These are phyloP conservation scores for Tylopilus subfusipes DNA, from an alignment of 768 basidiomycete genomes.

Conservation along the genomic window DNA sequence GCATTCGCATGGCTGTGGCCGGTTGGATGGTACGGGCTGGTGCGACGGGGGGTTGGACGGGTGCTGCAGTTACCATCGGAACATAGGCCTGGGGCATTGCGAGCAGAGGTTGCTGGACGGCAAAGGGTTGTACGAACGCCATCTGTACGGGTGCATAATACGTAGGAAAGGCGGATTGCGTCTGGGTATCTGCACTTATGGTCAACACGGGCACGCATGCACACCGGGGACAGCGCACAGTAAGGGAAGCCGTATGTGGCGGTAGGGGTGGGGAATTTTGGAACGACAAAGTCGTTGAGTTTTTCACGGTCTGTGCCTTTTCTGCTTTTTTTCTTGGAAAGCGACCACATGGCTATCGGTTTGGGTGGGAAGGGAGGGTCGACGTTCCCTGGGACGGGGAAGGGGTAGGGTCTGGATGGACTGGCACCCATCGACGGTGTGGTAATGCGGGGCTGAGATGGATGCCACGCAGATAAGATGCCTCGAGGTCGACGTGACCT, in stretches of 20 bases:
- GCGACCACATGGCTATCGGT: constrained; percentile 13
- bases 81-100: constrained; percentile 28
- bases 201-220: constrained; percentile 12
- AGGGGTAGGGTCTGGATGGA: constrained; percentile 20
- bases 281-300: constrained; percentile 14
- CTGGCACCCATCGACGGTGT: constrained; percentile 22
- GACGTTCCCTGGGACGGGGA: constrained; percentile 17
- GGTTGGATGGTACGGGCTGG: not conserved
- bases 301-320: constrained; percentile 20
- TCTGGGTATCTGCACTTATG: constrained; percentile 22
- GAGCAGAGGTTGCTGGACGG: constrained; percentile 27
- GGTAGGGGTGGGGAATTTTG: constrained; percentile 12
- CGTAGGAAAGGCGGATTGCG: constrained; percentile 20
- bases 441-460: not conserved
- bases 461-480: constrained; percentile 7
- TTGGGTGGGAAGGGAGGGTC: no score
- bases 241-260: constrained; percentile 20
- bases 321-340: constrained; percentile 17
- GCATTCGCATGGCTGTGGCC: constrained; percentile 15
- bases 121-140: constrained; percentile 19
- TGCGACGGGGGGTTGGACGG: constrained; percentile 12
- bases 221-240: constrained; percentile 16
- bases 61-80: constrained; percentile 17
- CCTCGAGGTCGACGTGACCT: not conserved
- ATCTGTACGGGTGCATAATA: constrained; percentile 31